Evolutionary conservation across 108 stramenopile genomes (phyloP).

Genomic region (Nitzschia sp.): DNA sequence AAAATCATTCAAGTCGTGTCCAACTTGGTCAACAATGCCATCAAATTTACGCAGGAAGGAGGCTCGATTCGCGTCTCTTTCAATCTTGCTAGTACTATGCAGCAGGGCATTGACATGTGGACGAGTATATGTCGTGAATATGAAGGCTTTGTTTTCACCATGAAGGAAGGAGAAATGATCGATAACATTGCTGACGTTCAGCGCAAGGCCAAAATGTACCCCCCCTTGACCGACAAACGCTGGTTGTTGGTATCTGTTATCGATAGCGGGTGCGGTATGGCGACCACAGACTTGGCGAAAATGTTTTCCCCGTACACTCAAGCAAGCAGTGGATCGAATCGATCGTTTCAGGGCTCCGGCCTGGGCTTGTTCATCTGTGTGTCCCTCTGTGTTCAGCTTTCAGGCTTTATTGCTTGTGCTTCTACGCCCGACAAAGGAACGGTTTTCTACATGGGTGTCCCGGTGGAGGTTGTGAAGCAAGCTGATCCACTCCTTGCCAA

Average conservation of each 20-base stretch:
- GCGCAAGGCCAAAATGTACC: neutral
- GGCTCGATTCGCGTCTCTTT: neutral
- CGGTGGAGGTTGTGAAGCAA: slow-evolving; percentile 5
- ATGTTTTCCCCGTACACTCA: slow-evolving; percentile 29
- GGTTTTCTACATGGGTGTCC: slow-evolving; percentile 22
- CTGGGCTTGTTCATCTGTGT: slow-evolving; percentile 31
- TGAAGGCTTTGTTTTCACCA: neutral
- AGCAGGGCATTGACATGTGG: slow-evolving; percentile 13
- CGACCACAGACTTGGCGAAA: slow-evolving; percentile 5
- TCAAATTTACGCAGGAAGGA: slow-evolving; percentile 19
- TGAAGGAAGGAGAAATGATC: slow-evolving; percentile 16
- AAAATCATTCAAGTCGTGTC: slow-evolving; percentile 29
- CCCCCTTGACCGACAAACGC: neutral
- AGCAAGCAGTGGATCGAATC: slow-evolving; percentile 22
- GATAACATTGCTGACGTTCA: neutral
- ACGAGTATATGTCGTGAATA: neutral
- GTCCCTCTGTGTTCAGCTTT: slow-evolving; percentile 14
- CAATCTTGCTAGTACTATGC: slow-evolving; percentile 2
- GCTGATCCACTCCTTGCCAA: neutral
- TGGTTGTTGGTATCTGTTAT: slow-evolving; percentile 14
- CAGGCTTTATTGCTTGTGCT: slow-evolving; percentile 21
- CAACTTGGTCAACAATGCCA: slow-evolving; percentile 33
- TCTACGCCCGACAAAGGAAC: slow-evolving; percentile 9
- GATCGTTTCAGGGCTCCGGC: slow-evolving; percentile 18
- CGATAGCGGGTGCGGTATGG: slow-evolving; percentile 26